These are phyloP conservation scores for Sonneratia alba DNA, from an alignment of 345 rosid genomes.

Conservation along the genomic window DNA sequence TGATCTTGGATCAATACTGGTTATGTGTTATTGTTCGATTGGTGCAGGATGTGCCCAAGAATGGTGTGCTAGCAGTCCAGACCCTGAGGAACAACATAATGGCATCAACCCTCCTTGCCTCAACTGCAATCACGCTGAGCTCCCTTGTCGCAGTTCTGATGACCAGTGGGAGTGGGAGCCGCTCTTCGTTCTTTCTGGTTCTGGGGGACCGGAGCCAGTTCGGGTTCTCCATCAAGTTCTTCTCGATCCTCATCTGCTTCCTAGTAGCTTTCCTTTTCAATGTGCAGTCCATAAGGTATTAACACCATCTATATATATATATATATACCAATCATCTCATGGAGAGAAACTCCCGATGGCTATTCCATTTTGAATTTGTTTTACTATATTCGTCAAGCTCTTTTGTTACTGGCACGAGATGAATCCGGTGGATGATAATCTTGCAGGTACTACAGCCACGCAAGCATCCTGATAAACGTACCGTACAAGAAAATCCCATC, in stretches of 20 bases:
- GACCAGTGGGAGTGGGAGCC: slow-evolving; percentile 23
- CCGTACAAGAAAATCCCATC: slow-evolving; percentile 42
- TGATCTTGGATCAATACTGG: no score
- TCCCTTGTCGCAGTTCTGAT: slow-evolving; percentile 65
- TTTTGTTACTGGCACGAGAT: no score
- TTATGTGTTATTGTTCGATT: no score
- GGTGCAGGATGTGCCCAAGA: slow-evolving; percentile 50
- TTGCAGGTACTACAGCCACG: slow-evolving; percentile 62
- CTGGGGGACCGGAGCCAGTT: slow-evolving; percentile 49
- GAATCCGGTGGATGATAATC: no score
- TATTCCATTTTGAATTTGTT: neutral
- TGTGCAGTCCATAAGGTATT: slow-evolving; percentile 73
- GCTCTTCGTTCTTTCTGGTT: slow-evolving; percentile 24
- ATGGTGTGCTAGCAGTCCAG: slow-evolving; percentile 82
- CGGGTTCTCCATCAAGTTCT: slow-evolving; percentile 55
- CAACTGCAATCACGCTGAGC: slow-evolving; percentile 75
- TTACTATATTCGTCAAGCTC: neutral
- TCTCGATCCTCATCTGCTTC: slow-evolving; percentile 56
- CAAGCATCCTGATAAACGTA: slow-evolving; percentile 73
- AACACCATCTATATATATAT: no score
- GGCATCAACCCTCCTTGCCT: slow-evolving; percentile 86
- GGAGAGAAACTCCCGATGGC: no score
- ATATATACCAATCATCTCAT: no score
- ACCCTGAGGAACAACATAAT: slow-evolving; percentile 83
- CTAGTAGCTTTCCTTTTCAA: slow-evolving; percentile 57